A percentile compares a stretch with the other conserved stretches of the same genome.
phyloP scores from a whole-genome alignment of 2,329 filamentous ascomycete species.

The Xenoacremonium recifei region DNA sequence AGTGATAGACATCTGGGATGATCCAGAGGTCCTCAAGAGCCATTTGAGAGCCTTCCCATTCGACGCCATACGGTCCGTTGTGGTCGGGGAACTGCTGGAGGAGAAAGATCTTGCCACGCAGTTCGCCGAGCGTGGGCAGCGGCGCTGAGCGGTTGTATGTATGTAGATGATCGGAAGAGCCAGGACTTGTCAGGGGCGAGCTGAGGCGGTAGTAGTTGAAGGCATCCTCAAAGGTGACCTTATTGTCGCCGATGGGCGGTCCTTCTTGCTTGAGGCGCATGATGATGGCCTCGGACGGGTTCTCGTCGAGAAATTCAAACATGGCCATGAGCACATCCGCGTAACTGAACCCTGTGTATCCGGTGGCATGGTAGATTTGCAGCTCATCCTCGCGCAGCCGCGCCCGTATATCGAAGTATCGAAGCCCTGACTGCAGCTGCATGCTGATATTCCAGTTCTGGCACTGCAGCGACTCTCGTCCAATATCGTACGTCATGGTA shows the following conservation, averaged over 20 bases:
- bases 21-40: slow-evolving; percentile 47
- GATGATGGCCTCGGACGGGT: slow-evolving; percentile 46
- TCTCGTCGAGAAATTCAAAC: slow-evolving; percentile 42
- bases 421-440: slow-evolving; percentile 46
- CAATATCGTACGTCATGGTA: slow-evolving; percentile 47
- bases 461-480: slow-evolving; percentile 38
- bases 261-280: slow-evolving; percentile 52
- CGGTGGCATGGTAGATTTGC: slow-evolving; percentile 46
- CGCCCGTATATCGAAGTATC: slow-evolving; percentile 50
- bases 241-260: slow-evolving; percentile 31
- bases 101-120: slow-evolving; percentile 46
- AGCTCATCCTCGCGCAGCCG: slow-evolving; percentile 42
- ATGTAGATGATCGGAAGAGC: slow-evolving; percentile 37
- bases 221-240: slow-evolving; percentile 44
- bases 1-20: slow-evolving; percentile 39
- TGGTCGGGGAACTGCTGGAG: slow-evolving; percentile 45
- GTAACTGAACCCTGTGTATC: slow-evolving; percentile 45
- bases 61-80: slow-evolving; percentile 39
- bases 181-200: slow-evolving; percentile 32
- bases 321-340: slow-evolving; percentile 42
- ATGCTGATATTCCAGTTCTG: slow-evolving; percentile 45
- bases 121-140: slow-evolving; percentile 43
- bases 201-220: slow-evolving; percentile 40
- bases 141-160: slow-evolving; percentile 28
- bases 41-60: slow-evolving; percentile 45